These are phyloP conservation scores for Backusella parvicylindrica DNA, from an alignment of 192 early-diverging fungal genomes.

Conservation along the genomic window DNA sequence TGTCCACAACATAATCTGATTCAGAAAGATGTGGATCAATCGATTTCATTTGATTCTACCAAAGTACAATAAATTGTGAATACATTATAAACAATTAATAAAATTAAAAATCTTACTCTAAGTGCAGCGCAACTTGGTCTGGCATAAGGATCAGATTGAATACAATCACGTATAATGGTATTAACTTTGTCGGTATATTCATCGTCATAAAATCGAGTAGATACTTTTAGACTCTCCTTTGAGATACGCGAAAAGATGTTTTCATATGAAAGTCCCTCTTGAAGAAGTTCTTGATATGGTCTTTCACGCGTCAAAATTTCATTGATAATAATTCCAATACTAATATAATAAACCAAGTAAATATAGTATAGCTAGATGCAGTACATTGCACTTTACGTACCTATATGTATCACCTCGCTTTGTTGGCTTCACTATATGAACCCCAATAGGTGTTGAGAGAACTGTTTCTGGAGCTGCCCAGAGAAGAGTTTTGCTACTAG, in stretches of 20 bases:
- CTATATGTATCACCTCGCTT: slow-evolving; percentile 39
- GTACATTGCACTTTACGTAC: not conserved
- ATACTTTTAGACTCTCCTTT: not conserved
- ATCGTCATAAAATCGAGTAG: not conserved
- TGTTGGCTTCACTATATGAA: slow-evolving; percentile 25
- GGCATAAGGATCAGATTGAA: not conserved
- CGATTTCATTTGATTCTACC: slow-evolving; percentile 4
- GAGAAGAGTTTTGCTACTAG: slow-evolving; percentile 13
- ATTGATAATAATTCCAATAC: slow-evolving; percentile 43
- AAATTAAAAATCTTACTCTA: not conserved
- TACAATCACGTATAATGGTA: not conserved
- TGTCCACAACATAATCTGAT: slow-evolving; percentile 21
- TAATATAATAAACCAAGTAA: slow-evolving; percentile 17
- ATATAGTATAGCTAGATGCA: not conserved
- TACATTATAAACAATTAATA: not conserved
- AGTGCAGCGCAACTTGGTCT: slow-evolving; percentile 1
- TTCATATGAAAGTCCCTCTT: slow-evolving; percentile 7
- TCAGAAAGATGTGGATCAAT: slow-evolving; percentile 1
- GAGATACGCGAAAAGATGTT: not conserved
- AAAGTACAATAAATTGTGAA: not conserved
- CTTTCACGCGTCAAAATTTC: slow-evolving; percentile 40
- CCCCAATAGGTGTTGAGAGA: slow-evolving; percentile 5
- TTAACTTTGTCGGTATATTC: not conserved
- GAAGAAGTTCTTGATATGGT: slow-evolving; percentile 30
- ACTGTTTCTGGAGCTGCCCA: slow-evolving; percentile 39